A percentile compares a stretch with the other conserved stretches of the same genome.
phyloP scores from a whole-genome alignment of 2,329 filamentous ascomycete species.

The Claviceps africana region DNA sequence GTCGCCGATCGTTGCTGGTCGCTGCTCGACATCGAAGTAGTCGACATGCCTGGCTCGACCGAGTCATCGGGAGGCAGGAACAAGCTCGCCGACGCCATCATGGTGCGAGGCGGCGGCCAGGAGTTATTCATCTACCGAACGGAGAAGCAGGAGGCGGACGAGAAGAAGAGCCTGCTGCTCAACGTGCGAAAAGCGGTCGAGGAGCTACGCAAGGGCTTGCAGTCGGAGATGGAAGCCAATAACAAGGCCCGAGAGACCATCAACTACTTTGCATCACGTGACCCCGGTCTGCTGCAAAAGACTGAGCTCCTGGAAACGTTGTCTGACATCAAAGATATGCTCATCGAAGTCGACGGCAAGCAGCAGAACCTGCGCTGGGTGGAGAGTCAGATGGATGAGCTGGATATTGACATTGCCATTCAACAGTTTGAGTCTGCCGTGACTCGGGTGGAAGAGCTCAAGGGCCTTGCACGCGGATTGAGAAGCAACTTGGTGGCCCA shows the following conservation, averaged over 20 bases:
- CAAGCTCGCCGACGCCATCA: conserved; percentile 72
- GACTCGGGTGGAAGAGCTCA: conserved; percentile 68
- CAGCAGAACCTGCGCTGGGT: conserved; percentile 95
- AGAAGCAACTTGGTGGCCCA: conserved; percentile 80
- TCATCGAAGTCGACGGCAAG: conserved; percentile 92
- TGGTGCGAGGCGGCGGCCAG: conserved; percentile 69
- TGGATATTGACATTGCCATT: conserved; percentile 89
- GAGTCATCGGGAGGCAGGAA: conserved; percentile 40
- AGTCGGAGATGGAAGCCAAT: conserved; percentile 76
- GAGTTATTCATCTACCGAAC: conserved; percentile 93
- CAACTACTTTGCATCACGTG: conserved; percentile 70
- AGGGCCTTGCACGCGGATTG: conserved; percentile 61
- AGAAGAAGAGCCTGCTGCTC: conserved; percentile 69
- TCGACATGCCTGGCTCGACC: conserved; percentile 63
- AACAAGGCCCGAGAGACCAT: conserved; percentile 75
- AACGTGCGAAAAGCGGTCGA: conserved; percentile 90
- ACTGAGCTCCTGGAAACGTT: conserved; percentile 66
- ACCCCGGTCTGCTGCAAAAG: conserved; percentile 64
- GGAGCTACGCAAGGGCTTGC: conserved; percentile 71
- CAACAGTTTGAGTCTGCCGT: conserved; percentile 82
- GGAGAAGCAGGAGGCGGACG: conserved; percentile 62
- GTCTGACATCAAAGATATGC: conserved; percentile 69
- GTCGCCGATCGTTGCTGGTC: conserved; percentile 93
- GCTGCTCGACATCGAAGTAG: conserved; percentile 79
- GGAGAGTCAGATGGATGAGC: conserved; percentile 83